Base-by-base conservation (phyloP, 441 rosid genomes). In the Arabidopsis hybrid region DNA sequence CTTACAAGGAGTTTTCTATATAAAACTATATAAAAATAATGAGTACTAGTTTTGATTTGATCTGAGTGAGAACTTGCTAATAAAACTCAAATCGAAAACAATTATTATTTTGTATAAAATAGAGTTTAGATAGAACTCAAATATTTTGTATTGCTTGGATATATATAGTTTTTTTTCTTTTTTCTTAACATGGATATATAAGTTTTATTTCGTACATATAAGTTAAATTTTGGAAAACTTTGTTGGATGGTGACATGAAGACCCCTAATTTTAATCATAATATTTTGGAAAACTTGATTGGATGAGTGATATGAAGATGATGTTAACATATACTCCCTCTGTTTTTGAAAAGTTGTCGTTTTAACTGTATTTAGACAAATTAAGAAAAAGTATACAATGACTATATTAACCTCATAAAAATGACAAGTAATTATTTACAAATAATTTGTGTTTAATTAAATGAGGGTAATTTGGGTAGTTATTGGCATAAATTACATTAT, bases 291-390 rank as follows among this genome's bases (percentile, higher is more conserved):
- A 70, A 47, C 31, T 35, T 36, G 39, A 29, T 59, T 47, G 8
- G 59, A 70, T 36, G 5, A 70, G 63, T 69, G 38, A 35, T 59
- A n/a, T 49, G 51, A 71, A 60, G 43, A 62, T 11, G 53, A 61
- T 51, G 67, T 18, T 31, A 26, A 34, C 18, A 40, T 16, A 68
- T 11, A 8, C 1, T n/a, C n/a, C n/a, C n/a, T n/a, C n/a, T n/a
- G n/a, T n/a, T n/a, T n/a, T n/a, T n/a, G n/a, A n/a, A n/a, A n/a
- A n/a, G n/a, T n/a, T n/a, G n/a, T n/a, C n/a, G n/a, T n/a, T n/a
- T n/a, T n/a, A n/a, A n/a, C n/a, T n/a, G n/a, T n/a, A n/a, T n/a
- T n/a, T n/a, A n/a, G n/a, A n/a, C n/a, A n/a, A n/a, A n/a, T n/a
- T n/a, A n/a, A n/a, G n/a, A n/a, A n/a, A n/a, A n/a, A n/a, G n/a